Evolutionary conservation across 306 rosid species (phyloP).

Genomic region (Bauhinia variegata): DNA sequence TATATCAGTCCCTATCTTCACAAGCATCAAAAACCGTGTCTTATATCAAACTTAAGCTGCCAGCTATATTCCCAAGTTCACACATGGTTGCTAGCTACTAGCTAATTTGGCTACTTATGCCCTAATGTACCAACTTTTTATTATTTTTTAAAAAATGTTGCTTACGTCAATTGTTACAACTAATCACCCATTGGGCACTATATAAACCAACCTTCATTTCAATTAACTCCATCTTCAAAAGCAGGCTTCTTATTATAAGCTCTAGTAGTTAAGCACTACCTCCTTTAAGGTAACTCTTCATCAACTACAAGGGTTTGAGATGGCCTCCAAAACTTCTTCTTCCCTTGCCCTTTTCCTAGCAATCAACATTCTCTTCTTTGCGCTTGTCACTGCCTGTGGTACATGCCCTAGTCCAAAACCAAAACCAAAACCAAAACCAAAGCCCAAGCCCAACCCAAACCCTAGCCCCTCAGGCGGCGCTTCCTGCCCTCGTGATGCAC

Average conservation of each 20-base stretch:
- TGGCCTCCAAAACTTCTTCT: slow-evolving; percentile 63
- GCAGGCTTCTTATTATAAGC: slow-evolving; percentile 8
- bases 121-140: not conserved
- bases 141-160: not conserved
- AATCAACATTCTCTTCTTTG: slow-evolving; percentile 71
- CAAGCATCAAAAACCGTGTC: slow-evolving; percentile 42
- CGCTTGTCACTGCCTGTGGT: slow-evolving; percentile 60
- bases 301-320: slow-evolving; percentile 32
- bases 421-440: slow-evolving; percentile 4
- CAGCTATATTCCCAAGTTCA: slow-evolving; percentile 50
- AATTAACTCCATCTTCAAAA: slow-evolving; percentile 19
- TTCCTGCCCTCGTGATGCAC: slow-evolving; percentile 65
- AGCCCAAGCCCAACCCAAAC: slow-evolving; percentile 31
- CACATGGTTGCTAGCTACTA: slow-evolving; percentile 47
- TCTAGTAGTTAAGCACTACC: not conserved
- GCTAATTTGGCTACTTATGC: not conserved
- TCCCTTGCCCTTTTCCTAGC: slow-evolving; percentile 68
- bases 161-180: not conserved
- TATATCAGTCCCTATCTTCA: slow-evolving; percentile 2
- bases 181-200: slow-evolving; percentile 15
- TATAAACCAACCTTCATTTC: slow-evolving; percentile 23
- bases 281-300: not conserved
- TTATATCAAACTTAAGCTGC: slow-evolving; percentile 33
- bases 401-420: slow-evolving; percentile 42
- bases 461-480: slow-evolving; percentile 8